These are phyloP conservation scores for Hypoxylon fragiforme DNA, from an alignment of 495 filamentous ascomycete genomes.

Conservation along the genomic window DNA sequence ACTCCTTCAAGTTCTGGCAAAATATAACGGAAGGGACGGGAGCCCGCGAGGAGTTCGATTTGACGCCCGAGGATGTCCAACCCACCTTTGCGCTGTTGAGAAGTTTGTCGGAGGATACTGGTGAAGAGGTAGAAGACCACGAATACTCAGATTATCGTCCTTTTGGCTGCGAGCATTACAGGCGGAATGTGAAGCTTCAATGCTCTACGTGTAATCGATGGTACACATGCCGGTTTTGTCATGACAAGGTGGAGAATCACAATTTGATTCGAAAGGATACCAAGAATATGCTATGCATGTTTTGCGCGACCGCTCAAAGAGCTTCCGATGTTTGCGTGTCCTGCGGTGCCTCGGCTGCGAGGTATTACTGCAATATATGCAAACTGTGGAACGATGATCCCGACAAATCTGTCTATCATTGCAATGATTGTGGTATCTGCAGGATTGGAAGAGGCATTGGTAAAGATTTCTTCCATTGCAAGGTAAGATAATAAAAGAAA, in stretches of 20 bases:
- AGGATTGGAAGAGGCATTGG: conserved; percentile 87
- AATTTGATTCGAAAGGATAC: conserved; percentile 77
- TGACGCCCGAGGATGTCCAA: conserved; percentile 70
- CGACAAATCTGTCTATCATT: conserved; percentile 94
- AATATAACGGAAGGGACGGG: conserved; percentile 38
- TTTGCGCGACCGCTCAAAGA: conserved; percentile 83
- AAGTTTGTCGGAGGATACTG: conserved; percentile 18
- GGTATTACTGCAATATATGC: conserved; percentile 93
- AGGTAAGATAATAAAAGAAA: conserved; percentile 57
- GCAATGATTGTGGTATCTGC: conserved; percentile 94
- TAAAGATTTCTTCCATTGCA: conserved; percentile 97
- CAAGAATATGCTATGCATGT: conserved; percentile 97
- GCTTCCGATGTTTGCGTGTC: conserved; percentile 74
- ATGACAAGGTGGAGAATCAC: conserved; percentile 86
- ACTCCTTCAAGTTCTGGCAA: conserved; percentile 48
- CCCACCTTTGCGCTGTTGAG: conserved; percentile 67
- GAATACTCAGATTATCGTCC: conserved; percentile 49
- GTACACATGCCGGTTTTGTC: conserved; percentile 96
- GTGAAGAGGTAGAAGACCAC: conserved; percentile 44
- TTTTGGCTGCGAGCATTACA: conserved; percentile 90
- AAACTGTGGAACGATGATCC: conserved; percentile 96
- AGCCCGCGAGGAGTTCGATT: conserved; percentile 58
- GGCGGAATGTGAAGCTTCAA: conserved; percentile 92
- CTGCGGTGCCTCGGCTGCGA: conserved; percentile 78
- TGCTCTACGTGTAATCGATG: conserved; percentile 86